Evolutionary conservation across 1,284 basidiomycete species (phyloP).

Genomic region (Jaminaea rosea): DNA sequence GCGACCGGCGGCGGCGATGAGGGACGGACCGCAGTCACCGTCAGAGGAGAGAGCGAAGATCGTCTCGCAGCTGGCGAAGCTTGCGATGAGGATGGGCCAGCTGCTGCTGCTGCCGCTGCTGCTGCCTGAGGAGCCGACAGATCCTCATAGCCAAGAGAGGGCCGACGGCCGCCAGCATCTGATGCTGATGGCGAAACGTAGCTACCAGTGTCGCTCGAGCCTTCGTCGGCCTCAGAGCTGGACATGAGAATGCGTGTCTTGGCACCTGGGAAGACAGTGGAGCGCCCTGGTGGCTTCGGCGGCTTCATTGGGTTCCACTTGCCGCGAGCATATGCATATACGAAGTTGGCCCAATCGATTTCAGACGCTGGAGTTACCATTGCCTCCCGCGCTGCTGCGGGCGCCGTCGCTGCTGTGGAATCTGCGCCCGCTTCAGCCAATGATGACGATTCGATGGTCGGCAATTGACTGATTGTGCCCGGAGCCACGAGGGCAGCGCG

Average conservation of each 20-base stretch:
- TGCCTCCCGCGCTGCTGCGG: neutral
- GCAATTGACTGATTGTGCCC: slow-evolving; percentile 3
- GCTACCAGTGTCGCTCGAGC: neutral
- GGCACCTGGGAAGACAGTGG: neutral
- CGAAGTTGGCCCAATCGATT: slow-evolving; percentile 43
- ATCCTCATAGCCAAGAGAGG: neutral
- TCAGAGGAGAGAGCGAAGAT: no score
- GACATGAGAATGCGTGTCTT: slow-evolving; percentile 1
- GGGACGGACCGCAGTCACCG: no score
- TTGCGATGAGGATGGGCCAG: neutral
- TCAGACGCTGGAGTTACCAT: neutral
- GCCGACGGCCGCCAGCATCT: neutral
- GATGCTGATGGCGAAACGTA: neutral
- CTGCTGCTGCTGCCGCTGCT: neutral
- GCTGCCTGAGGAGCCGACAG: neutral
- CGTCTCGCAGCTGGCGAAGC: no score
- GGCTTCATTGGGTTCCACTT: slow-evolving; percentile 33
- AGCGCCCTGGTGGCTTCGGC: slow-evolving; percentile 28
- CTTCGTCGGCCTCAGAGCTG: neutral
- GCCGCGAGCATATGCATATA: slow-evolving; percentile 36
- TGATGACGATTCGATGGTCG: neutral
- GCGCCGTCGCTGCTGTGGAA: neutral
- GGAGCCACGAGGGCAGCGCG: neutral
- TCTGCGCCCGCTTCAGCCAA: no score
- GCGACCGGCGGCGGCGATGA: no score